phyloP scores from a whole-genome alignment of 192 early-diverging fungal genomes.

The Podila epicladia region DNA sequence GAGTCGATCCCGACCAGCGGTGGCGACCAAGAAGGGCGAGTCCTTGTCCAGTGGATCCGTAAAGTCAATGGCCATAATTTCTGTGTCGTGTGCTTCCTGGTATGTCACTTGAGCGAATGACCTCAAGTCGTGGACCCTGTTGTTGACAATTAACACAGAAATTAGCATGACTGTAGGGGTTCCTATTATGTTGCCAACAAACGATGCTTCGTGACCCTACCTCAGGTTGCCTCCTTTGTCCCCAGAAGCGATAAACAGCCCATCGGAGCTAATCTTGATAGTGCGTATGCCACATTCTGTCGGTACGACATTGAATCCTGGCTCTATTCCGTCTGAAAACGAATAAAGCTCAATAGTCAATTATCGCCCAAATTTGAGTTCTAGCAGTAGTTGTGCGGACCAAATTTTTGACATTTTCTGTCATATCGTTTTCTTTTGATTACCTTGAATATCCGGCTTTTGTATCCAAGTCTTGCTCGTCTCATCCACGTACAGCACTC shows the following conservation, averaged over 20 bases:
- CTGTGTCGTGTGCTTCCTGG: slow-evolving; percentile 82
- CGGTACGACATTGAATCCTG: slow-evolving; percentile 44
- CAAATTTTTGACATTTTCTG: slow-evolving; percentile 16
- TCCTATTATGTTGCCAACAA: neutral
- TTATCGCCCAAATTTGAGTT: neutral
- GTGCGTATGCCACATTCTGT: slow-evolving; percentile 74
- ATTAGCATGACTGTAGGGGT: neutral
- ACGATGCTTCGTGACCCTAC: slow-evolving; percentile 15
- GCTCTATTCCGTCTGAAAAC: slow-evolving; percentile 26
- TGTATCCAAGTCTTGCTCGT: slow-evolving; percentile 37
- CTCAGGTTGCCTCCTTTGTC: slow-evolving; percentile 78
- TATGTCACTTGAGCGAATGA: slow-evolving; percentile 68
- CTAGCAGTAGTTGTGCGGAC: neutral
- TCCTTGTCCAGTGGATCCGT: slow-evolving; percentile 49
- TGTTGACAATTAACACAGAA: neutral
- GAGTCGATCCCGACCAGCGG: slow-evolving; percentile 79
- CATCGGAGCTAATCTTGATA: slow-evolving; percentile 70
- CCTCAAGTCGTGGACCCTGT: slow-evolving; percentile 67
- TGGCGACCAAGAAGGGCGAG: slow-evolving; percentile 67
- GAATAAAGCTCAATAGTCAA: neutral
- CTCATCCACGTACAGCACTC: slow-evolving; percentile 48
- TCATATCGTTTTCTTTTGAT: neutral
- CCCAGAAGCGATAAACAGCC: slow-evolving; percentile 73
- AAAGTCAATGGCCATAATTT: slow-evolving; percentile 83
- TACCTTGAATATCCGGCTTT: slow-evolving; percentile 19